Conservation (phyloP, 2,329 filamentous ascomycete genomes). For the Ophiostoma novo-ulmi region DNA sequence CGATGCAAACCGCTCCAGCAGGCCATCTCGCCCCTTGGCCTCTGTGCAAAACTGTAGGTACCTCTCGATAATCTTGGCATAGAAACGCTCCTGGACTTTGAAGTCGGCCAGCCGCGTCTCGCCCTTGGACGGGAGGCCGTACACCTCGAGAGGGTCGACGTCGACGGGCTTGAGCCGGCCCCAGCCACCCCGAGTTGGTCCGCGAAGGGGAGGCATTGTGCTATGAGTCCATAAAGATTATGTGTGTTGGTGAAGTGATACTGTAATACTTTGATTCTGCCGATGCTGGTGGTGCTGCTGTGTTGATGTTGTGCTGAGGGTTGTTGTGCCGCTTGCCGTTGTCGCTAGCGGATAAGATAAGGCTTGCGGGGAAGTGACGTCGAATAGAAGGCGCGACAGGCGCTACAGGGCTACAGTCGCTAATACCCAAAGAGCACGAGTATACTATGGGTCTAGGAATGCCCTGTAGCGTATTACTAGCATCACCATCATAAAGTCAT, state of each 20-base stretch:
- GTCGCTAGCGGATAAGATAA: slow-evolving; percentile 10
- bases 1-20: slow-evolving; percentile 69
- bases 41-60: slow-evolving; percentile 86
- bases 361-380: slow-evolving; percentile 11
- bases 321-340: background rate
- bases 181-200: slow-evolving; percentile 53
- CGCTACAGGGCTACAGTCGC: background rate
- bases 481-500: background rate
- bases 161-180: slow-evolving; percentile 67
- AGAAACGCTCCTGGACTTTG: slow-evolving; percentile 79
- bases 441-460: background rate
- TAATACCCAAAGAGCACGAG: background rate
- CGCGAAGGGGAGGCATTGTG: slow-evolving; percentile 30
- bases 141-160: slow-evolving; percentile 70
- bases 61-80: slow-evolving; percentile 77
- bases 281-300: background rate
- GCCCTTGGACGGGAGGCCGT: slow-evolving; percentile 86
- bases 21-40: slow-evolving; percentile 63
- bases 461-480: background rate
- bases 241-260: background rate
- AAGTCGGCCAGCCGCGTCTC: slow-evolving; percentile 75
- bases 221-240: slow-evolving; percentile 20
- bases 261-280: background rate
- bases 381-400: background rate
- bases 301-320: background rate